Conservation (phyloP, 148 eudicot species). For the Simmondsia chinensis region DNA sequence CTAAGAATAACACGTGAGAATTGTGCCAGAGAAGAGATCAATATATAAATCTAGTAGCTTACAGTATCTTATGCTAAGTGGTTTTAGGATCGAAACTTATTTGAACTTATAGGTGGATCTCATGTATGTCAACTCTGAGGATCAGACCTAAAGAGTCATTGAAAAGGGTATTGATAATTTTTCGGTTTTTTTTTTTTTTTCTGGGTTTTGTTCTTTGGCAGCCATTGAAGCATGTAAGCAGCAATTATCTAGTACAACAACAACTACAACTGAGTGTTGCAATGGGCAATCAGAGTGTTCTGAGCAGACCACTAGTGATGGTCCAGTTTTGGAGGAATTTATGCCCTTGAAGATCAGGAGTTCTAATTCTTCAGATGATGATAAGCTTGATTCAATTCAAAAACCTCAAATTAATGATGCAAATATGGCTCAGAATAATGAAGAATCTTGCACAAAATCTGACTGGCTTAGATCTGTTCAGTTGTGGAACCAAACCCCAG, state of each 20-base stretch:
- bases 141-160: too few species aligned
- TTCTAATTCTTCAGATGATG: constrained; percentile 22
- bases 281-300: constrained; percentile 63
- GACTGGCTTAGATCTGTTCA: constrained; percentile 80
- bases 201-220: constrained; percentile 13
- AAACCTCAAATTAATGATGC: too few species aligned
- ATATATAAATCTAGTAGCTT: too few species aligned
- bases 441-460: constrained; percentile 31
- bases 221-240: constrained; percentile 76
- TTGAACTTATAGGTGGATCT: too few species aligned
- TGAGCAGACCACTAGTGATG: constrained; percentile 42
- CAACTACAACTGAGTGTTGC: constrained; percentile 19
- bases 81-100: too few species aligned
- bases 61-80: too few species aligned
- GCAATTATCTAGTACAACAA: constrained; percentile 42
- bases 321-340: constrained; percentile 48
- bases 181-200: too few species aligned
- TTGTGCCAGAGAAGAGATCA: too few species aligned
- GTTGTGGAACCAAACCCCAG: constrained; percentile 58
- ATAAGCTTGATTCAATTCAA: constrained; percentile 22
- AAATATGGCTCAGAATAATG: constrained; percentile 8
- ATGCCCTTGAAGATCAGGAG: constrained; percentile 33
- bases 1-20: too few species aligned
- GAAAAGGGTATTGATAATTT: not conserved
- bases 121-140: too few species aligned